phyloP scores from a whole-genome alignment of 768 basidiomycete genomes.

The Leccinum imitatum region DNA sequence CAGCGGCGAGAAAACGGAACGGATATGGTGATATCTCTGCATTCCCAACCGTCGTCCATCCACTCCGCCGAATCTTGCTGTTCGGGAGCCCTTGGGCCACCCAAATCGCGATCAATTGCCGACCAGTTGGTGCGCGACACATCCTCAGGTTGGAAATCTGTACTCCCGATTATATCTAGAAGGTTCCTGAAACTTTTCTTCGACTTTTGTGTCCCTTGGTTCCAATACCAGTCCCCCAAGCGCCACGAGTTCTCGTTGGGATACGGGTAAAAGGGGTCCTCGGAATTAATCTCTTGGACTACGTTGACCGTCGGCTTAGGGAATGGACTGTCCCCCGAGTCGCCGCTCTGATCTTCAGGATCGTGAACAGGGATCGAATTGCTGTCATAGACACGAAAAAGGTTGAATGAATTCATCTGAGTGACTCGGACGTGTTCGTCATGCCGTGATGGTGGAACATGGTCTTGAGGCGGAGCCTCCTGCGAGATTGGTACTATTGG shows the following conservation, averaged over 20 bases:
- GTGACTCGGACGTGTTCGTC: background rate
- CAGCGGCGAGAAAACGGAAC: background rate
- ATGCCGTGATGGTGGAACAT: background rate
- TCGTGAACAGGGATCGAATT: background rate
- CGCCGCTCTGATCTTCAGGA: background rate
- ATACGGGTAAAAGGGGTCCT: too few species aligned
- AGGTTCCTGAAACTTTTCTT: conserved; percentile 5
- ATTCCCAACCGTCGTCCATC: conserved; percentile 4
- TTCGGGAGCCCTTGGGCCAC: background rate
- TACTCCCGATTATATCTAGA: conserved; percentile 15
- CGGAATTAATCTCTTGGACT: background rate
- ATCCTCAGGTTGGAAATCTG: conserved; percentile 4
- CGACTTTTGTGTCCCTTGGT: too few species aligned
- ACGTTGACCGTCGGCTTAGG: background rate
- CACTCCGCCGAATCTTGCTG: conserved; percentile 3
- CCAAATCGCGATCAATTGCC: conserved; percentile 3
- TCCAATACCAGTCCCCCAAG: too few species aligned
- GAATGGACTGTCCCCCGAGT: background rate
- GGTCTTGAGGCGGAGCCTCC: background rate
- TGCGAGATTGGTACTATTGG: background rate
- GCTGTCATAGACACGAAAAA: background rate
- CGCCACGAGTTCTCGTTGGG: too few species aligned
- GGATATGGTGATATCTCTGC: background rate
- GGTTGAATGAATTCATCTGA: background rate
- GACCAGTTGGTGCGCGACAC: conserved; percentile 1